A percentile compares a stretch with the other conserved stretches of the same genome.
Evolutionary conservation across 345 rosid species (phyloP).

Genomic region (Aquilaria yunnanensis): DNA sequence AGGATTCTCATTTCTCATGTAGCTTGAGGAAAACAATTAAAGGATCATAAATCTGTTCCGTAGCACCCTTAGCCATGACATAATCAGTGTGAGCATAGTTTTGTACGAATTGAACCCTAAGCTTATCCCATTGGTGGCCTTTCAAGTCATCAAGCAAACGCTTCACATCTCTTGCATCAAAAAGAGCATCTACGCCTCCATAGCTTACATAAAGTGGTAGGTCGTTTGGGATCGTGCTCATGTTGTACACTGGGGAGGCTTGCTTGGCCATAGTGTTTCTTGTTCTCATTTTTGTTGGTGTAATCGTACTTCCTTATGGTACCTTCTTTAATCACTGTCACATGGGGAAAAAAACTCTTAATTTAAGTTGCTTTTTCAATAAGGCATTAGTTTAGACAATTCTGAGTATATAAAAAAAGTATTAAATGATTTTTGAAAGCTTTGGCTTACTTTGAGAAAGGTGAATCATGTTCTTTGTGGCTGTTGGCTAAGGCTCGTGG

Average conservation of each 20-base stretch:
- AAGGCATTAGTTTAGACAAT: no score
- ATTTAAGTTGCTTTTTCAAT: no score
- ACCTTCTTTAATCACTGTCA: constrained; percentile 39
- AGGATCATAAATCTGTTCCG: constrained; percentile 33
- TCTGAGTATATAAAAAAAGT: no score
- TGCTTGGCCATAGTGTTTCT: constrained; percentile 38
- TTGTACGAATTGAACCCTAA: constrained; percentile 23
- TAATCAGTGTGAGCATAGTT: constrained; percentile 51
- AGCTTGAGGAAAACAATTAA: constrained; percentile 32
- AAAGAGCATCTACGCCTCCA: constrained; percentile 40
- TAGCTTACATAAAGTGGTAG: constrained; percentile 37
- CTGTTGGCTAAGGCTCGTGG: no score
- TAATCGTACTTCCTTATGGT: constrained; percentile 41
- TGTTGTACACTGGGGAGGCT: constrained; percentile 39
- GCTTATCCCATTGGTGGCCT: constrained; percentile 29
- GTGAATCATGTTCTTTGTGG: no score
- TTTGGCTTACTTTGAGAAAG: no score
- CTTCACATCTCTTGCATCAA: constrained; percentile 35
- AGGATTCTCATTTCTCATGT: constrained; percentile 8
- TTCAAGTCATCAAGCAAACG: constrained; percentile 26
- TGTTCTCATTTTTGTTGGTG: constrained; percentile 28
- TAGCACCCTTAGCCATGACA: constrained; percentile 29
- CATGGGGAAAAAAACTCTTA: not conserved
- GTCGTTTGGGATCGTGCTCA: constrained; percentile 38
- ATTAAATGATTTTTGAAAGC: no score